Evolutionary conservation across 2,329 filamentous ascomycete species (phyloP), one percentile per base, ranked within the genome.

Genomic region (Aspergillus cejpii): DNA sequence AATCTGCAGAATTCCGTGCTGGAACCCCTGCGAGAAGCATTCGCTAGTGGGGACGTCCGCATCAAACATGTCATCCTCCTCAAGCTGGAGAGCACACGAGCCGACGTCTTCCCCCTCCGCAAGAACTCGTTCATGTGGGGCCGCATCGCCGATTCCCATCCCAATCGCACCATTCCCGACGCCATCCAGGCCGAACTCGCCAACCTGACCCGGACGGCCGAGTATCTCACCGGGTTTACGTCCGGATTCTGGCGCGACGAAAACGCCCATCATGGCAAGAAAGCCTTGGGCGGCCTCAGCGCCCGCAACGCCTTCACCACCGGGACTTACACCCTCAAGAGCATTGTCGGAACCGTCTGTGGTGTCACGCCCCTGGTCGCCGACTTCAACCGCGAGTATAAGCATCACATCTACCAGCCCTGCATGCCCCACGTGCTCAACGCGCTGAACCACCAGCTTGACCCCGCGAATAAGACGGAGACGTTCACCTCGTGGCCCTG

Each of bases 31-130:
- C 54, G 48, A 1, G 54, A 68, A 7, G 56, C 58, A 0, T 38
- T 72, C 10, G 56, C 47, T 15, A 51, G 48, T 12, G 52, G 50
- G 3, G 47, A 50, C 11, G 53, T 71, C 5, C 61, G 63, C 7
- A 67, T 74, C 43, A 69, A 70, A 38, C 70, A 74, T 44, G 59
- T 74, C 3, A 53, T 74, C 10, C 48, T 73, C n/a, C 43, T 74
- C 2, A 62, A 70, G n/a, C 57, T 74, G 2, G 71, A 74, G 43
- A 73, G 70, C 34, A 73, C 70, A 0, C 63, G 71, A 15, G 67
- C 67, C 3, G 71, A 74, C 39, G 64, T 74, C 2, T 74, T 74
- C 20, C 71, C 72, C 0, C 51, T 74, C 20, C 53, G 54, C 8
- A 71, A 71, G 28, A 68, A 68, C 44, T 57, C 63, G 1, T 67